Percentiles rank a stretch among this genome's conserved stretches.
phyloP scores from a whole-genome alignment of 2,329 filamentous ascomycete species.

The Aspergillus tubingensis region DNA sequence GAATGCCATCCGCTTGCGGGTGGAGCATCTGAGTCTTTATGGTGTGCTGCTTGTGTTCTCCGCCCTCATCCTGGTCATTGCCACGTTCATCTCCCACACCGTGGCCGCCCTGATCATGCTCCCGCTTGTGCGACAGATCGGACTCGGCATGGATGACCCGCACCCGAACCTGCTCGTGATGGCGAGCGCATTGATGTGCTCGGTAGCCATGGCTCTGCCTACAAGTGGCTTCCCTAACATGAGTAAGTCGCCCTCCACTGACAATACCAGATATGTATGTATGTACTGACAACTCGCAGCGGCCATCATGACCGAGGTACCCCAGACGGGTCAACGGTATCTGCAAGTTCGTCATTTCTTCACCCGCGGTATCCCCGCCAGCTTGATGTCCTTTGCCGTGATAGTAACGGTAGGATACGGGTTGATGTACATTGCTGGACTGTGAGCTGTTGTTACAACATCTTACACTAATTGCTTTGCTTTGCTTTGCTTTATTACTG shows the following conservation, averaged over 20 bases:
- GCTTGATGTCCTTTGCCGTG: slow-evolving; percentile 76
- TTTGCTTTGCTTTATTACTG: background rate
- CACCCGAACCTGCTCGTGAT: slow-evolving; percentile 95
- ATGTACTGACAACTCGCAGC: slow-evolving; percentile 53
- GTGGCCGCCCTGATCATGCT: slow-evolving; percentile 94
- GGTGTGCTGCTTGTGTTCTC: slow-evolving; percentile 84
- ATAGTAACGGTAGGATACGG: slow-evolving; percentile 89
- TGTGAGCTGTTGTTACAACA: slow-evolving; percentile 42
- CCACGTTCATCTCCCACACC: slow-evolving; percentile 97
- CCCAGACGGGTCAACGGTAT: slow-evolving; percentile 85
- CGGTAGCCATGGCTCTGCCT: slow-evolving; percentile 93
- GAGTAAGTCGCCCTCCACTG: slow-evolving; percentile 66
- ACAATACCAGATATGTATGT: background rate
- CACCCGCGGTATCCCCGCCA: slow-evolving; percentile 85
- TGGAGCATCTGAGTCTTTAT: slow-evolving; percentile 81
- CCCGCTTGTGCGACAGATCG: slow-evolving; percentile 85
- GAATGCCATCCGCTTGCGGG: slow-evolving; percentile 68
- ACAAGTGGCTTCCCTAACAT: slow-evolving; percentile 98
- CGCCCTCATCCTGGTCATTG: slow-evolving; percentile 80
- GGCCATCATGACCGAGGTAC: slow-evolving; percentile 99
- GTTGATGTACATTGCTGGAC: slow-evolving; percentile 75
- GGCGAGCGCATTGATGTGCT: slow-evolving; percentile 93
- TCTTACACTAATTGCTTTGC: background rate
- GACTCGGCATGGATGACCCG: slow-evolving; percentile 79
- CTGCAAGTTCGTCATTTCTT: slow-evolving; percentile 92